A percentile compares a stretch with the other conserved stretches of the same genome.
Conservation (phyloP, 345 rosid genomes). For the Murraya koenigii region DNA sequence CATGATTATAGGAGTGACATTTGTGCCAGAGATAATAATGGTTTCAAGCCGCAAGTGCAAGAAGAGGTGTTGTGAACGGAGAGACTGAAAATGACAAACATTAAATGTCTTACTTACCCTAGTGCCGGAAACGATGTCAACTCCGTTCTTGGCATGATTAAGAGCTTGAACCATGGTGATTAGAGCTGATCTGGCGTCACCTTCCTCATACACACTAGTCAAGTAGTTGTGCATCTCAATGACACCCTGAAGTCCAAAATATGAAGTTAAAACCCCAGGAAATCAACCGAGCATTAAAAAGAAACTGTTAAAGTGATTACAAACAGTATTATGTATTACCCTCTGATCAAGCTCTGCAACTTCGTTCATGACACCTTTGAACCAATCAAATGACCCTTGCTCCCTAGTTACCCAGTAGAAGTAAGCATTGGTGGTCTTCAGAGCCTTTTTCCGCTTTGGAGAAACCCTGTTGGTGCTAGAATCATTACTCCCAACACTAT, state of each 20-base stretch:
- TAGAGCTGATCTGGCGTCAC: constrained; percentile 98
- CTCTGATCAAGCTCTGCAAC: constrained; percentile 91
- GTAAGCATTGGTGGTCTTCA: constrained; percentile 87
- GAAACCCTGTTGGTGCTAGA: constrained; percentile 35
- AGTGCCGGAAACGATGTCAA: constrained; percentile 96
- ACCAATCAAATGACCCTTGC: constrained; percentile 99
- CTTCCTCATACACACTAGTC: constrained; percentile 99
- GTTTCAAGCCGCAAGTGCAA: background rate
- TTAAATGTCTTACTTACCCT: constrained; percentile 51
- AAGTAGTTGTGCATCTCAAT: constrained; percentile 98
- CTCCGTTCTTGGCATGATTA: constrained; percentile 95
- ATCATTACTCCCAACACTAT: constrained; percentile 54
- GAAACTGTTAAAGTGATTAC: background rate
- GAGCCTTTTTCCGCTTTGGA: constrained; percentile 52
- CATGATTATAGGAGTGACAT: background rate
- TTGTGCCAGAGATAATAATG: background rate
- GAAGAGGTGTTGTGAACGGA: background rate
- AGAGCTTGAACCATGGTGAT: constrained; percentile 99
- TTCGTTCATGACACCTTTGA: constrained; percentile 98
- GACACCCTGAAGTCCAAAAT: constrained; percentile 58
- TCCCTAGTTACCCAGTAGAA: constrained; percentile 99
- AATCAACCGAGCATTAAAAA: background rate
- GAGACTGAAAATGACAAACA: background rate
- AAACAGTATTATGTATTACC: constrained; percentile 36
- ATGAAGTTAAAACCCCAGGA: constrained; percentile 1